phyloP scores from a whole-genome alignment of 805 yeast genomes.

The Suhomyces emberorum region DNA sequence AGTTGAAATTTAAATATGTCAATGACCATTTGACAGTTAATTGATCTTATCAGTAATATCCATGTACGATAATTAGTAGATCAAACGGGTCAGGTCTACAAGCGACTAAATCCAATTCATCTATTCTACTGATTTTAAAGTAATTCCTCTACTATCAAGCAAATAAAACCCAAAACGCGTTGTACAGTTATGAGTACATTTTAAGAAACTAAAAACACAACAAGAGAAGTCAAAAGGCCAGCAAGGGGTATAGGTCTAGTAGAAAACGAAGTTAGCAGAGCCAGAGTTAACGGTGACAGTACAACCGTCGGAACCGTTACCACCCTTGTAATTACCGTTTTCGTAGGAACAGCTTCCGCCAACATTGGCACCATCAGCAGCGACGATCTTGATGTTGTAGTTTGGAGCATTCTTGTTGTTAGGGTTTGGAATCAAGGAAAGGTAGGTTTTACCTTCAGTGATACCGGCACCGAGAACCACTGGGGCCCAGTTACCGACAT shows the following conservation, averaged over 20 bases:
- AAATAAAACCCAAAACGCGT: not conserved
- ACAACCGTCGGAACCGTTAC: constrained; percentile 70
- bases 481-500: constrained; percentile 79
- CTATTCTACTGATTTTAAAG: no score
- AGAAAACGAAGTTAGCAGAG: constrained; percentile 58
- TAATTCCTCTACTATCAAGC: no score
- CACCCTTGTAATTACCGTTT: constrained; percentile 41
- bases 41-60: no score
- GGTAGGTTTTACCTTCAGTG: constrained; percentile 57
- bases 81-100: no score
- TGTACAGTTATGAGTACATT: not conserved
- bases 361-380: constrained; percentile 40
- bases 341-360: constrained; percentile 43
- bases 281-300: constrained; percentile 66
- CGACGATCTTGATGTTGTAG: constrained; percentile 41
- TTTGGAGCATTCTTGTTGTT: constrained; percentile 50
- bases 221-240: not conserved
- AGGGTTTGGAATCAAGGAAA: constrained; percentile 76
- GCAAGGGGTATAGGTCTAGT: constrained; percentile 17
- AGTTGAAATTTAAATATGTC: no score
- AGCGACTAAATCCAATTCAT: no score
- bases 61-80: no score
- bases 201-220: not conserved
- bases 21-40: no score
- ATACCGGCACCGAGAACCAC: constrained; percentile 75